Conservation (phyloP, 2,329 filamentous ascomycete species). For the Fusarium sulawesiense region DNA sequence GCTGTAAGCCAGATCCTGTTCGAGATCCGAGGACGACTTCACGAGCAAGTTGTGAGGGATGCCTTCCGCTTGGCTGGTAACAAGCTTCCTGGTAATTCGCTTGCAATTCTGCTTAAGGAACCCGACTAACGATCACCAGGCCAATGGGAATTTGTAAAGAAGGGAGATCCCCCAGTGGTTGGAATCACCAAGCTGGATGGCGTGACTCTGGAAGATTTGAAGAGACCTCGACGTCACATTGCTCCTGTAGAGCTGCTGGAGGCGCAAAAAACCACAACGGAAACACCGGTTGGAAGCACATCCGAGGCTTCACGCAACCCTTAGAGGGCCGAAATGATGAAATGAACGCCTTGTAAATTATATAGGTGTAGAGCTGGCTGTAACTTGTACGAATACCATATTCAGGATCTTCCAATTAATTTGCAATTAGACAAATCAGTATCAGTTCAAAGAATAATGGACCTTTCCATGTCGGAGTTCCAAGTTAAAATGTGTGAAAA, state of each 20-base stretch:
- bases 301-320: slow-evolving; percentile 49
- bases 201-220: slow-evolving; percentile 84
- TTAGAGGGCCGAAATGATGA: slow-evolving; percentile 28
- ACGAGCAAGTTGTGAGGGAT: slow-evolving; percentile 94
- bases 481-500: neutral
- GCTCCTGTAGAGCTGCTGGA: slow-evolving; percentile 57
- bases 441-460: neutral
- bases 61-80: slow-evolving; percentile 94
- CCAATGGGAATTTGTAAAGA: slow-evolving; percentile 93
- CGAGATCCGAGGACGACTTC: slow-evolving; percentile 89
- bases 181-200: slow-evolving; percentile 92
- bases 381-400: slow-evolving; percentile 45
- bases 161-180: slow-evolving; percentile 88
- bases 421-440: neutral
- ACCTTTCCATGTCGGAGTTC: neutral
- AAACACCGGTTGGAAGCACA: slow-evolving; percentile 50
- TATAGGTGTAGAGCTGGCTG: slow-evolving; percentile 37
- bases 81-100: slow-evolving; percentile 83
- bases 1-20: slow-evolving; percentile 92
- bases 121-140: slow-evolving; percentile 59
- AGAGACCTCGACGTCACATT: slow-evolving; percentile 78
- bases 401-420: slow-evolving; percentile 13
- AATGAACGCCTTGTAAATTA: slow-evolving; percentile 43
- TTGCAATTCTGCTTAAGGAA: neutral
- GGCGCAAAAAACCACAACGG: slow-evolving; percentile 48